Evolutionary conservation across 164 flowering plant genomes (phyloP).

Genomic region (Paratinospora sagittata): DNA sequence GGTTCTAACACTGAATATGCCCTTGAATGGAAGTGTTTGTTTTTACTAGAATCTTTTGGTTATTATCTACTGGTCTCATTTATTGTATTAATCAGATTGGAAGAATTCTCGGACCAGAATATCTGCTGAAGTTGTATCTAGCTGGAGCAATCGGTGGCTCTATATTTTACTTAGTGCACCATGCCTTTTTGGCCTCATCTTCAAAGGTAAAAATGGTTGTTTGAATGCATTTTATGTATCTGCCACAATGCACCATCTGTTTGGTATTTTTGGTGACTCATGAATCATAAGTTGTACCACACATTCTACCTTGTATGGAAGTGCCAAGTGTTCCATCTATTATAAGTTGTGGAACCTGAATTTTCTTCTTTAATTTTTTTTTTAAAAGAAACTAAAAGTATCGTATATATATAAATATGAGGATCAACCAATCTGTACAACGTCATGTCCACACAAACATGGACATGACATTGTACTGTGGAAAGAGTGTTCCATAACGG

Average conservation of each 20-base stretch:
- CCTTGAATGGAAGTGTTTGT: neutral
- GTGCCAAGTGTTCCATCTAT: no score
- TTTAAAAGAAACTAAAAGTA: no score
- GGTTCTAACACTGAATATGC: neutral
- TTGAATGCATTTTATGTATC: neutral
- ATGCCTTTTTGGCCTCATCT: conserved; percentile 39
- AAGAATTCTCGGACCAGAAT: conserved; percentile 64
- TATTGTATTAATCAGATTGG: conserved; percentile 45
- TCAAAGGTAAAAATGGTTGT: conserved; percentile 37
- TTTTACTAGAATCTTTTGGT: neutral
- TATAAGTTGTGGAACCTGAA: no score
- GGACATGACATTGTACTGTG: no score
- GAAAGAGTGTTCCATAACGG: no score
- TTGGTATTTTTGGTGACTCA: neutral
- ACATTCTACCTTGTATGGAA: no score
- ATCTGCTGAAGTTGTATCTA: conserved; percentile 70
- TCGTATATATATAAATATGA: no score
- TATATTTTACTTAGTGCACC: conserved; percentile 60
- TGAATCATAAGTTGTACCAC: neutral
- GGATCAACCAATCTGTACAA: no score
- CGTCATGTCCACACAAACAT: no score
- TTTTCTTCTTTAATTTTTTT: no score
- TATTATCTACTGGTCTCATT: neutral
- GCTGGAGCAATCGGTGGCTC: conserved; percentile 91
- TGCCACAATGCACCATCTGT: neutral